Base-by-base conservation (phyloP, 768 basidiomycete genomes). In the Termitomyces sp. region DNA sequence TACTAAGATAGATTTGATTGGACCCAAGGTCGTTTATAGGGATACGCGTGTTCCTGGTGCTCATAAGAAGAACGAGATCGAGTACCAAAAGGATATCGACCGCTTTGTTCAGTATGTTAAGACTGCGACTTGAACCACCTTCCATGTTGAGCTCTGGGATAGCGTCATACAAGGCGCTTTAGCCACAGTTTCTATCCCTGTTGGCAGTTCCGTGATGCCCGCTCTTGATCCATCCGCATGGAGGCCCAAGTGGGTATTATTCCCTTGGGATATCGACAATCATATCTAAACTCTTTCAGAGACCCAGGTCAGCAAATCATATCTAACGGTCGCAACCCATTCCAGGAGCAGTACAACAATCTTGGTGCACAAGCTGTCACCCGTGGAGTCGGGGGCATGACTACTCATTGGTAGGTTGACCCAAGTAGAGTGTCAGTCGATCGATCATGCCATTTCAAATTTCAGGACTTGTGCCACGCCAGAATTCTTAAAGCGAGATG, bases 41-140 rank as follows among this genome's bases (percentile, higher is more conserved):
- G 43, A 44, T 44, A 44, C 43, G 5, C 43, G 43, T 28, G 33
- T 55, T 14, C 58, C 58, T n/a, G 58, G 49, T 10, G 52, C 58
- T 10, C 71, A 72, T 55, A 68, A 71, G 68, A 72, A 72, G 64
- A 72, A 72, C 40, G 67, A 67, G 32, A 66, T 72, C n/a, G 66
- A 64, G 35, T 72, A 66, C 47, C 71, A 72, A 58, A 72, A 72
- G 60, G 69, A 72, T 55, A 70, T 72, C 18, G 71, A 72, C 55
- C 63, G 66, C 7, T 72, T 72, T 49, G 71, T 71, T 20, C 36
- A 54, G 58, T 59, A 46, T 7, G 53, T 20, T 14, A 41, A n/a
- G 40, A 18, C 9, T 43, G 18, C 4, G 20, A 43, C 8, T 6
- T 20, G 18, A 41, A 23, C 23, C 23, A 23, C 23, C 23, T 23